Evolutionary conservation across 176 grass and related monocot genomes (phyloP).

Genomic region (Dactylis glomerata): DNA sequence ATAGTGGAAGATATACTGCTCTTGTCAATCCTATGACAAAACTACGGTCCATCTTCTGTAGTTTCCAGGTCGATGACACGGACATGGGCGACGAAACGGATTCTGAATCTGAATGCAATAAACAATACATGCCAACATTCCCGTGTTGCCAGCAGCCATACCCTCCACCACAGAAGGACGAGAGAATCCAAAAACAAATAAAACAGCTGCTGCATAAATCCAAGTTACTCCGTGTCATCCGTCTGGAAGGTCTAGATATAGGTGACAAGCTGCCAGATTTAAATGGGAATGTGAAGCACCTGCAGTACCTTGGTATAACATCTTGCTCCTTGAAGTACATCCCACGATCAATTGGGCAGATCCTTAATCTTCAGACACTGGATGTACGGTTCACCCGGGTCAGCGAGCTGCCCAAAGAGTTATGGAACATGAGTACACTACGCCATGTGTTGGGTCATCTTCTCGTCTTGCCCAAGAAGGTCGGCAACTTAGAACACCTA

Average conservation of each 20-base stretch:
- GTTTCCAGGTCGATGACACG: background rate
- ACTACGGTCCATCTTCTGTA: conserved; percentile 32
- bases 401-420: background rate
- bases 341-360: background rate
- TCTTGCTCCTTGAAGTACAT: background rate
- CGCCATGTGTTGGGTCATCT: conserved; percentile 25
- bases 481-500: conserved; percentile 2
- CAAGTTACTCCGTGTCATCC: conserved; percentile 23
- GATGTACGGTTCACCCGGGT: conserved; percentile 26
- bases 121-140: background rate
- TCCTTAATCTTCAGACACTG: background rate
- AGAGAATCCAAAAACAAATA: background rate
- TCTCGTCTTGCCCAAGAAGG: background rate
- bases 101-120: background rate
- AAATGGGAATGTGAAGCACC: background rate
- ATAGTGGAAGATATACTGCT: conserved; percentile 19
- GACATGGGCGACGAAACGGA: background rate
- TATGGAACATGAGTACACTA: conserved; percentile 23
- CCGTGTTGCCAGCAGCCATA: background rate
- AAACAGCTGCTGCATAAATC: background rate
- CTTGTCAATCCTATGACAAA: conserved; percentile 14
- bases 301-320: conserved; percentile 20
- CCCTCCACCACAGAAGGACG: background rate
- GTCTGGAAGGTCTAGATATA: background rate
- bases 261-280: background rate